A percentile compares a stretch with the other conserved stretches of the same genome.
phyloP scores from a whole-genome alignment of 106 monocot species.

The Platanthera guangdongensis region DNA sequence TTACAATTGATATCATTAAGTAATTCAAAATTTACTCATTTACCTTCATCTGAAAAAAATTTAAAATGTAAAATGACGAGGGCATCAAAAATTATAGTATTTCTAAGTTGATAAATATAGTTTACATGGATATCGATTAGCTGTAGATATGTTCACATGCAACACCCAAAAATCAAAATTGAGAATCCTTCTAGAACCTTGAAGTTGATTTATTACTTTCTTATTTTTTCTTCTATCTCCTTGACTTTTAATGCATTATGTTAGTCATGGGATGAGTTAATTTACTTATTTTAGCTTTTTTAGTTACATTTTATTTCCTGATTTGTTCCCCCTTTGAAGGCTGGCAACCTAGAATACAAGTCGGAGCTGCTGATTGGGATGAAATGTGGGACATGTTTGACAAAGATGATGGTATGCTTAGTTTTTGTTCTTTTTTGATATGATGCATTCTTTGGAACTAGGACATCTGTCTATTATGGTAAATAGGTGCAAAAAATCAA shows the following conservation, averaged over 20 bases:
- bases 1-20: too few relatives aligned
- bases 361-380: conserved; percentile 83
- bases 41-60: too few relatives aligned
- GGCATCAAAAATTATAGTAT: too few relatives aligned
- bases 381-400: conserved; percentile 98
- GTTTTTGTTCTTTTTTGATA: not conserved
- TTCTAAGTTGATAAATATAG: too few relatives aligned
- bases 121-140: too few relatives aligned
- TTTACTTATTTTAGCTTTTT: not conserved
- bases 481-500: not conserved
- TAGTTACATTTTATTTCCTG: not conserved
- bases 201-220: not conserved
- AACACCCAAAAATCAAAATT: too few relatives aligned
- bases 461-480: not conserved
- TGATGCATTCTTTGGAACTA: not conserved
- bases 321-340: conserved; percentile 28
- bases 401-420: conserved; percentile 74
- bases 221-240: not conserved
- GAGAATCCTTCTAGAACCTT: not conserved
- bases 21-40: too few relatives aligned
- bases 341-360: conserved; percentile 87
- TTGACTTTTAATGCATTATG: not conserved
- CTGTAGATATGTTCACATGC: too few relatives aligned
- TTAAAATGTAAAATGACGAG: too few relatives aligned
- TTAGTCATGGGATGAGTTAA: not conserved